Percentiles rank a stretch among this genome's conserved stretches.
Evolutionary conservation across 1,139 yeast genomes (phyloP).

Genomic region (Yamadazyma taylorii): DNA sequence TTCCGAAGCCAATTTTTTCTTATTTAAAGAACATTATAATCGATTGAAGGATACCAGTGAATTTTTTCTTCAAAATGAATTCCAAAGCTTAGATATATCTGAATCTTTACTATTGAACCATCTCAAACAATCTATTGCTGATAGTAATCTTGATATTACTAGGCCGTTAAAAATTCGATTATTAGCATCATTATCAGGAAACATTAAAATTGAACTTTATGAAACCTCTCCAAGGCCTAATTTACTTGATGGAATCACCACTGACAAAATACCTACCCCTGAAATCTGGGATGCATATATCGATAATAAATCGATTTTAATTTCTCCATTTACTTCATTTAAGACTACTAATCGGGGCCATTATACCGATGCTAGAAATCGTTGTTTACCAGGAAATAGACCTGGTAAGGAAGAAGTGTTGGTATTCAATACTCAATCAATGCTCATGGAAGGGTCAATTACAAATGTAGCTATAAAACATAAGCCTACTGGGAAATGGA

Average conservation of each 20-base stretch:
- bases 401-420: slow-evolving; percentile 64
- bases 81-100: slow-evolving; percentile 35
- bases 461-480: slow-evolving; percentile 70
- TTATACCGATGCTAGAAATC: slow-evolving; percentile 61
- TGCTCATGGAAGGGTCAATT: slow-evolving; percentile 81
- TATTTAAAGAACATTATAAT: slow-evolving; percentile 62
- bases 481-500: slow-evolving; percentile 53
- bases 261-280: too few species aligned
- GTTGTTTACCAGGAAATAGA: slow-evolving; percentile 38
- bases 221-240: slow-evolving; percentile 35
- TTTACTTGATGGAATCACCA: slow-evolving; percentile 42
- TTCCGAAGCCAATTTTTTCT: slow-evolving; percentile 47
- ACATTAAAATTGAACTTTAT: slow-evolving; percentile 51
- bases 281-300: slow-evolving; percentile 59
- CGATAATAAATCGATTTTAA: slow-evolving; percentile 52
- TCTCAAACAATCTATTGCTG: slow-evolving; percentile 42
- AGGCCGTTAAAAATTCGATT: slow-evolving; percentile 61
- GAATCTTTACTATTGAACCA: slow-evolving; percentile 42
- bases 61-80: slow-evolving; percentile 42
- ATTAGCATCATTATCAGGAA: slow-evolving; percentile 49
- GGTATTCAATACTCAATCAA: slow-evolving; percentile 57
- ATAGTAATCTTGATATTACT: slow-evolving; percentile 25
- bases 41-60: slow-evolving; percentile 55
- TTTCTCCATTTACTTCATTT: slow-evolving; percentile 81
- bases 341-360: slow-evolving; percentile 76